Conservation (phyloP, 228 moss, liverwort and hornwort genomes). For the Sphagnum magellanicum region DNA sequence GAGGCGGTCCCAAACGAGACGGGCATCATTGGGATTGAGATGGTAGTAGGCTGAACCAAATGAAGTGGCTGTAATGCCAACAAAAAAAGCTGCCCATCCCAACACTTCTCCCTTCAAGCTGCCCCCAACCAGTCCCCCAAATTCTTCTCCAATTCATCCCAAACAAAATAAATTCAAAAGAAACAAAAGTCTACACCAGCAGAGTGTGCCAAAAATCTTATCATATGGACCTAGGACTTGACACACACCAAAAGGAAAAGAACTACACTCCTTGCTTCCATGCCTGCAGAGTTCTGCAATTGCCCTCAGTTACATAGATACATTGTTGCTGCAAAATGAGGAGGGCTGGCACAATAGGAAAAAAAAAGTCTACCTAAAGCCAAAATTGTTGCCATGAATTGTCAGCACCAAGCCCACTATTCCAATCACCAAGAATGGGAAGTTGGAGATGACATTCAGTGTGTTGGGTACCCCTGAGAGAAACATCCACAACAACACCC, state of each 20-base stretch:
- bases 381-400: conserved; percentile 83
- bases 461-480: conserved; percentile 83
- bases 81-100: conserved; percentile 85
- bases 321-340: too few relatives aligned
- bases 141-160: neutral
- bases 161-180: neutral
- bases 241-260: too few relatives aligned
- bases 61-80: conserved; percentile 71
- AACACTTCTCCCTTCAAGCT: conserved; percentile 88
- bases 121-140: conserved; percentile 1
- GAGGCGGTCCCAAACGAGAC: conserved; percentile 92
- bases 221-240: too few relatives aligned
- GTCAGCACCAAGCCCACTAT: conserved; percentile 83
- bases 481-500: neutral
- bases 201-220: neutral
- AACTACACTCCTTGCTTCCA: too few relatives aligned
- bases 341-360: neutral
- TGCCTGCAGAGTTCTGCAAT: too few relatives aligned
- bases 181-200: neutral
- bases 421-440: conserved; percentile 94
- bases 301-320: too few relatives aligned
- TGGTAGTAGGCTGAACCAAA: conserved; percentile 96
- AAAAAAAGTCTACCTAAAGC: conserved; percentile 52
- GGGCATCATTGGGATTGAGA: conserved; percentile 81
- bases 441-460: conserved; percentile 92